Conservation (phyloP, 2,329 filamentous ascomycete species). For the Didymella keratinophila region DNA sequence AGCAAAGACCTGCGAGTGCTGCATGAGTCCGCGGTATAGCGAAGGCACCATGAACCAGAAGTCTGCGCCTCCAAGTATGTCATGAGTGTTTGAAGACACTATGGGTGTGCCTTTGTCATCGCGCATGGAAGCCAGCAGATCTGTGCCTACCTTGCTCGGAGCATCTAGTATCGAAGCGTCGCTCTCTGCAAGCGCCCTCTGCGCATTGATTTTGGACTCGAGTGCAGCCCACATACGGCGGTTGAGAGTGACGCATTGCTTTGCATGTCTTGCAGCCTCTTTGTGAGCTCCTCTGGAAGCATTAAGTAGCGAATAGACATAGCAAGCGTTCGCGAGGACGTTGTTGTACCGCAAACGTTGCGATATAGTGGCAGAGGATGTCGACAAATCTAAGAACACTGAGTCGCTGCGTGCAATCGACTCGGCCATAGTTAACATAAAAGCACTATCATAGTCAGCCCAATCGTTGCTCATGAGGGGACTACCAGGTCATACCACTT, state of each 20-base stretch:
- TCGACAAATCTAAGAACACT: constrained; percentile 40
- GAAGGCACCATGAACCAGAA: constrained; percentile 83
- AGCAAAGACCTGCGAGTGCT: constrained; percentile 79
- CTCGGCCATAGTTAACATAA: constrained; percentile 42
- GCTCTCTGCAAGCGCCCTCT: constrained; percentile 26
- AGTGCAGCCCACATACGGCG: constrained; percentile 61
- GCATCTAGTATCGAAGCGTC: constrained; percentile 30
- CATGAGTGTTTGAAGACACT: constrained; percentile 54
- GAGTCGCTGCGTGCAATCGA: constrained; percentile 39
- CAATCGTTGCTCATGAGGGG: no score
- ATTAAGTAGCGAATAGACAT: constrained; percentile 70
- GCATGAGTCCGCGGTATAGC: constrained; percentile 73
- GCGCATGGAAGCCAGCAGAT: constrained; percentile 41
- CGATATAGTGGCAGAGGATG: constrained; percentile 44
- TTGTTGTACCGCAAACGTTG: constrained; percentile 56
- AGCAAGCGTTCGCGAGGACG: constrained; percentile 66
- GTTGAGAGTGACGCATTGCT: constrained; percentile 58
- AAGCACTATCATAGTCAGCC: constrained; percentile 36
- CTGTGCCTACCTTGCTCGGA: constrained; percentile 29
- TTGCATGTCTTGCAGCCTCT: constrained; percentile 58
- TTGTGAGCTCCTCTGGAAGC: constrained; percentile 62
- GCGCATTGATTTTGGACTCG: constrained; percentile 51
- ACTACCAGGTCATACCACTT: constrained; percentile 57
- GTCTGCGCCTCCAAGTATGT: constrained; percentile 65
- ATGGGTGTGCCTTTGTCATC: constrained; percentile 41